These are phyloP conservation scores for Hyaloscypha variabilis DNA, from an alignment of 495 filamentous ascomycete genomes.

Conservation along the genomic window DNA sequence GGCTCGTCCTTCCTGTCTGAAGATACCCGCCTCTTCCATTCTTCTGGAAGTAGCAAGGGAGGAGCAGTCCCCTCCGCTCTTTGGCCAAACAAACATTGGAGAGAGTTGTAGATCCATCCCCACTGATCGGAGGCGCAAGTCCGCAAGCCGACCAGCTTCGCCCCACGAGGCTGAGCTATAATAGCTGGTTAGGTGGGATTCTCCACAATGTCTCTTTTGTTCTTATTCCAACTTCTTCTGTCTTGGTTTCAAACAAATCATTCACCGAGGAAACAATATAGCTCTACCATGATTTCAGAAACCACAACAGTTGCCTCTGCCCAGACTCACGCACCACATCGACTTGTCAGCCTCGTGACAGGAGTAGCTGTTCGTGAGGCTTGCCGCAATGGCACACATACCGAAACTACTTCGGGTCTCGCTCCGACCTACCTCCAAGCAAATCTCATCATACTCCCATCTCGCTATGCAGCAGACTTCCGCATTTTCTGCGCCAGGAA, in stretches of 20 bases:
- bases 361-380: constrained; percentile 45
- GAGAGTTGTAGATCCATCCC: background rate
- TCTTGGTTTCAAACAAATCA: background rate
- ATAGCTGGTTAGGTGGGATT: background rate
- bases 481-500: constrained; percentile 54
- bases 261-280: background rate
- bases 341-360: constrained; percentile 22
- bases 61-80: background rate
- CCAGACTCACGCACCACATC: background rate
- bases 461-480: constrained; percentile 53
- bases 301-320: background rate
- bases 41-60: background rate
- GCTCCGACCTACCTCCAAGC: constrained; percentile 57
- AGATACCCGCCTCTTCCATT: background rate
- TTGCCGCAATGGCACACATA: constrained; percentile 40
- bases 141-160: background rate
- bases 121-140: background rate
- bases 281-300: background rate
- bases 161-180: background rate
- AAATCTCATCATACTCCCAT: constrained; percentile 58
- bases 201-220: background rate
- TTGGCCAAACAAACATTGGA: background rate
- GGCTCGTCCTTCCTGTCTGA: background rate
- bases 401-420: constrained; percentile 51
- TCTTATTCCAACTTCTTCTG: constrained; percentile 1